Evolutionary conservation across 345 rosid species (phyloP), one percentile per base, ranked within the genome.

Genomic region (Diplotaxis tenuifolia): DNA sequence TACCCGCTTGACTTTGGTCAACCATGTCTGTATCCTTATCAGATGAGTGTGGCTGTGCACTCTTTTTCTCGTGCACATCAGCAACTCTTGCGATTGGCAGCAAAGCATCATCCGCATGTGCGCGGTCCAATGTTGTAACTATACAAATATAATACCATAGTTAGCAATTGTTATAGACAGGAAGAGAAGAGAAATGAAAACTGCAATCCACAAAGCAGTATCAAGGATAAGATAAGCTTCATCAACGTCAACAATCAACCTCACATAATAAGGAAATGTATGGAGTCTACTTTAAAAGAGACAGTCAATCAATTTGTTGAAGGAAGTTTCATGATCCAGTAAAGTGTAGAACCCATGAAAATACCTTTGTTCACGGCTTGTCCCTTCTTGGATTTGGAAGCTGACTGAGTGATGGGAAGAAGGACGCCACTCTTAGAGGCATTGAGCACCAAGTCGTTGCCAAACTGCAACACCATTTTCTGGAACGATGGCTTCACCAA

Each of bases 91-190:
- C 83, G 45, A 88, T 76, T 57, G 97, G 97, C 75, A 86, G 87
- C 29, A 81, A 40, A 14, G 98, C 96, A 79, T 87, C 96, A 82
- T 95, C 96, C 27, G 93, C 94, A 83, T 88, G 82, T 47, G 96
- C 86, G 70, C 98, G 88, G 76, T 95, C 99, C 72, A 95, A 70
- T 63, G 98, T 93, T 58, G 86, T 85, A 40, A 90, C 99, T 95
- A 84, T 69, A 45, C 42, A 79, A 76, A 54, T 9, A 81, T 23
- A 82, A 71, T 23, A 18, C 74, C 74, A 52, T 75, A 64, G 75
- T 84, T 62, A 80, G 82, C 19, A 52, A 79, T 60, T 65, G 67
- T 31, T 32, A 71, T 12, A 31, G 45, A 55, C 22, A 62, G 15
- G n/a, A 68, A 25, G 11, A 56, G 20, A 32, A 2, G 15, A 15